Evolutionary conservation across 192 early-diverging fungal genomes (phyloP), one percentile per base, ranked within the genome.

Genomic region (Funneliformis geosporum): DNA sequence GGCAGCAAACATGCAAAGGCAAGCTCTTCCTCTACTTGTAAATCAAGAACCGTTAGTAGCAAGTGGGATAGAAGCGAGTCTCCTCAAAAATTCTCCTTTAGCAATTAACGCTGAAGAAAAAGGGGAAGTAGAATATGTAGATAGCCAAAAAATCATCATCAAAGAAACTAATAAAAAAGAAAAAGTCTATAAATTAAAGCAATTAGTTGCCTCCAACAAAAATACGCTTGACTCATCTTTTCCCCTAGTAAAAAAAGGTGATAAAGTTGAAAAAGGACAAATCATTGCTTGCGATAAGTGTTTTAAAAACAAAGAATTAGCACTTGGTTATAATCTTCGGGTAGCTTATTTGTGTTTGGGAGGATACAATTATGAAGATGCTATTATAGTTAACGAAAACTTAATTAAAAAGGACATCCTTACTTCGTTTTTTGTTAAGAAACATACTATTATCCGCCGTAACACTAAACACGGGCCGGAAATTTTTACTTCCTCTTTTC

Each of bases 381-480:
- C 71, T 2, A 73, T 73, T 55, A 55, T 73, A 2, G 8, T 73
- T 55, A 73, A 40, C 44, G 71, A 73, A 73, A 43, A 46, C n/a
- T 1, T 73, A 47, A 46, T 73, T 55, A 73, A 27, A 27, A 46
- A 73, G 28, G 71, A 73, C 6, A 73, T 73, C 23, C 21, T 73
- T n/a, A 73, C 71, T 47, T 73, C 71, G n/a, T 73, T 73, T 21
- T 73, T 73, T 73, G 71, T 55, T 33, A 73, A 73, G 55, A 55
- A 73, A 16, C 71, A 73, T 39, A 43, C 44, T 6, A 55, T 73
- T 73, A 55, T 73, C 55, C 71, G 71, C 12, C 46, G 23, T 8
- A 73, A 55, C 16, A 73, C 71, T 46, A 55, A 73, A 28, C 55
- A 73, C 55, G 71, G 71, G 0, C 18, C 4, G 47, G 71, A 73